Base-by-base conservation (phyloP, 306 rosid species). In the Inga laurina region DNA sequence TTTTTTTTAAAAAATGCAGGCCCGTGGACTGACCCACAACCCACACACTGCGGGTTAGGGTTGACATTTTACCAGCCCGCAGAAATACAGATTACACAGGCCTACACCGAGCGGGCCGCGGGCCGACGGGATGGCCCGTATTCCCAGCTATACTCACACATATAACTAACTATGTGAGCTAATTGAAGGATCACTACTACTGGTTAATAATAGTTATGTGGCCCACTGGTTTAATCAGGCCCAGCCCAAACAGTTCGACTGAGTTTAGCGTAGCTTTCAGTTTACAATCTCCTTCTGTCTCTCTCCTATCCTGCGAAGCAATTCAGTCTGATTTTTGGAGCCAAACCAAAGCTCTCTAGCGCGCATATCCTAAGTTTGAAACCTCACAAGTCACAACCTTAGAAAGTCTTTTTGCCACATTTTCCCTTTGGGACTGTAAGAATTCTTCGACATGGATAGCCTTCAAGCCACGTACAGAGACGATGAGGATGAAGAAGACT, bases 401-500 rank as follows among this genome's bases (percentile, higher is more conserved):
- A 44, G 61, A 74, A 49, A 49, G 19, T 49, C 54, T 18, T 57
- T 22, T 5, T 30, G 2, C 51, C 37, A 43, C 74, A 59, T 18
- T 54, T 76, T 21, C 15, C 19, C 62, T 21, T 54, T 19, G 59
- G 8, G 59, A 18, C n/a, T 12, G 27, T 32, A 10, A 19, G 2
- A 10, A 32, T 41, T 16, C 14, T 57, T 18, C 10, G 52, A 82
- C 54, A 95, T 95, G 97, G 97, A 91, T 75, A 87, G 91, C 48
- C 90, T 90, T 32, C 97, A 85, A 81, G 91, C 97, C 61, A 89
- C 86, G 12, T 90, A 90, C 92, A 87, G 82, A 88, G 97, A 95
- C 81, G 98, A 93, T 66, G 97, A 93, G 72, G 97, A 92, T 12
- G 97, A 91, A 62, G 97, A 88, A 37, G 91, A 90, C 27, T 90